phyloP scores from a whole-genome alignment of 129 eudicot genomes.

The Solidago caesia region DNA sequence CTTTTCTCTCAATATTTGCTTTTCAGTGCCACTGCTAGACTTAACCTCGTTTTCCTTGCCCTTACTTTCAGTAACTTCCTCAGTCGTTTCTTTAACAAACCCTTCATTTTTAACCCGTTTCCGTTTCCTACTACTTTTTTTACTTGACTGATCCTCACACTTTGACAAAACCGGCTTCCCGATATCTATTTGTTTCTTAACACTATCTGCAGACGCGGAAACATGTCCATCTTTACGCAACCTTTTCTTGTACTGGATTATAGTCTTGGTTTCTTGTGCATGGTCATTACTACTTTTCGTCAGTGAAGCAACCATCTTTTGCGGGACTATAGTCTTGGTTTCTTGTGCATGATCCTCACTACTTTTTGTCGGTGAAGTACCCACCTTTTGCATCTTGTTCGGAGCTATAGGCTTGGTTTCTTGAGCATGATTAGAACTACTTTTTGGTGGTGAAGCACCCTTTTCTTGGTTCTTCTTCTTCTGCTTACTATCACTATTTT shows the following conservation, averaged over 20 bases:
- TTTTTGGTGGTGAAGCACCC: neutral
- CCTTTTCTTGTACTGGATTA: conserved; percentile 32
- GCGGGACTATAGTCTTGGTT: neutral
- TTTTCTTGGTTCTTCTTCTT: neutral
- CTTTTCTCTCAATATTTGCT: conserved; percentile 66
- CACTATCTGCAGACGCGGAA: conserved; percentile 32
- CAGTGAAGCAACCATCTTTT: neutral
- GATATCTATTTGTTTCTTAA: conserved; percentile 29
- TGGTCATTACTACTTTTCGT: conserved; percentile 1
- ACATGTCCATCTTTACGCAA: conserved; percentile 26
- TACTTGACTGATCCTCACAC: conserved; percentile 37
- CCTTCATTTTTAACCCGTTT: conserved; percentile 39
- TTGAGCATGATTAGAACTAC: neutral
- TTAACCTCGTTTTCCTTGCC: conserved; percentile 46
- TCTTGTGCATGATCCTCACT: neutral
- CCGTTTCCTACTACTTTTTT: conserved; percentile 36
- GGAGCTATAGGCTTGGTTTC: neutral
- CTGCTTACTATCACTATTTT: conserved; percentile 26
- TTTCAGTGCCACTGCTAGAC: conserved; percentile 64
- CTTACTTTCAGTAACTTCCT: conserved; percentile 24
- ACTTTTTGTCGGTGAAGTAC: neutral
- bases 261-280: conserved; percentile 27
- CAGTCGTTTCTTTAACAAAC: conserved; percentile 26
- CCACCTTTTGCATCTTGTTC: neutral
- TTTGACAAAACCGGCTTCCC: conserved; percentile 24